Conservation (phyloP, 2,329 filamentous ascomycete species). For the Aspergillus sp. region DNA sequence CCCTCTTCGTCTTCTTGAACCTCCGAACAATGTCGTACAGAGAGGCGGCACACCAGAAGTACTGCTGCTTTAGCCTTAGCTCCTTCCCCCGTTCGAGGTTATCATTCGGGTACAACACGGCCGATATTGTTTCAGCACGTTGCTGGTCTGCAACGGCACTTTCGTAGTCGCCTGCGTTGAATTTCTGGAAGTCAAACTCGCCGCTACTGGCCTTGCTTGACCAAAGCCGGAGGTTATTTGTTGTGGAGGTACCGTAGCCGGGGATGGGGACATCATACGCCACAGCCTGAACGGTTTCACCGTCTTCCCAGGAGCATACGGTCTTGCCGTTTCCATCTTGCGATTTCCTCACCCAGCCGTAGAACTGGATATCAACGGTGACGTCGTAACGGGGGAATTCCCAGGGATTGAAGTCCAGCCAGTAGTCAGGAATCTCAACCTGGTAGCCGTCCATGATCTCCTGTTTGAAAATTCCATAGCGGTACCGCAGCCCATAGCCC, state of each 20-base stretch:
- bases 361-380: conserved; percentile 95
- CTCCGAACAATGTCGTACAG: conserved; percentile 91
- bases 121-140: conserved; percentile 96
- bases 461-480: conserved; percentile 98
- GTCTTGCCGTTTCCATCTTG: conserved; percentile 68
- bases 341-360: conserved; percentile 68
- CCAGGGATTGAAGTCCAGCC: conserved; percentile 99
- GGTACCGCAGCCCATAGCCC: conserved; percentile 92
- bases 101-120: conserved; percentile 94
- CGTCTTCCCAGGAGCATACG: conserved; percentile 73
- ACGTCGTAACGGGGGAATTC: conserved; percentile 95
- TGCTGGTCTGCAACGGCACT: conserved; percentile 97
- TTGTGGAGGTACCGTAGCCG: conserved; percentile 78
- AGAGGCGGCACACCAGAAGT: conserved; percentile 98
- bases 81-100: conserved; percentile 96
- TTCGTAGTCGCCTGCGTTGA: conserved; percentile 97
- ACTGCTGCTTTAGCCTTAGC: conserved; percentile 95
- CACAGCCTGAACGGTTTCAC: conserved; percentile 82
- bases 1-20: conserved; percentile 92
- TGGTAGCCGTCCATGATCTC: conserved; percentile 98
- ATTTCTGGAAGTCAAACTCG: conserved; percentile 99
- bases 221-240: conserved; percentile 95
- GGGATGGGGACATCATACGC: conserved; percentile 91
- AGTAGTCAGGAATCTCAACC: conserved; percentile 96
- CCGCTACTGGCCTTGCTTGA: conserved; percentile 94